These are phyloP conservation scores for Candida hungchunana DNA, from an alignment of 805 yeast species.

Conservation along the genomic window DNA sequence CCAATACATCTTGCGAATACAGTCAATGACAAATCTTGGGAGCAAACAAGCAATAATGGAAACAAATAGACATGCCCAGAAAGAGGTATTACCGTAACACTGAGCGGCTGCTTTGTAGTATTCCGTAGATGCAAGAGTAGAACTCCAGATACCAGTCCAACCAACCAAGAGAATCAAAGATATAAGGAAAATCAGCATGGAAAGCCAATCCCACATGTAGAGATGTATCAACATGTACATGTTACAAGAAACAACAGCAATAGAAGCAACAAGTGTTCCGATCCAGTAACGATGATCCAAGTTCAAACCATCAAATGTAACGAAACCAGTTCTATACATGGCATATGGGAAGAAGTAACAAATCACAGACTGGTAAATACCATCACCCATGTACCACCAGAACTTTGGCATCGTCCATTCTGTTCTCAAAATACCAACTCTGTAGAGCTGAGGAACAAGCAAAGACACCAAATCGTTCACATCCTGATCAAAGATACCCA, in stretches of 20 bases:
- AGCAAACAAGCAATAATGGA: conserved; percentile 62
- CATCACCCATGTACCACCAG: conserved; percentile 72
- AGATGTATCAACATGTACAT: conserved; percentile 62
- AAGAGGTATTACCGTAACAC: conserved; percentile 54
- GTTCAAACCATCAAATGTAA: conserved; percentile 49
- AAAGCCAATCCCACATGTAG: conserved; percentile 79
- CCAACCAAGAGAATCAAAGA: conserved; percentile 59
- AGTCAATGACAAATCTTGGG: conserved; percentile 65
- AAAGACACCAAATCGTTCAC: conserved; percentile 64
- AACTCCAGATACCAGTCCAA: conserved; percentile 82
- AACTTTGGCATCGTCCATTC: conserved; percentile 73
- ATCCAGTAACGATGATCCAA: conserved; percentile 71
- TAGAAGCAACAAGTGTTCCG: conserved; percentile 63
- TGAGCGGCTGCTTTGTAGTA: conserved; percentile 65
- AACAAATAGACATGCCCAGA: conserved; percentile 64
- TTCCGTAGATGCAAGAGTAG: conserved; percentile 48
- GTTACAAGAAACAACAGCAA: conserved; percentile 66
- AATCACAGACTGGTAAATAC: conserved; percentile 67
- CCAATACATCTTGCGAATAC: conserved; percentile 43
- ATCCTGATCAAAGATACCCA: conserved; percentile 80
- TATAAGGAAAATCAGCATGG: conserved; percentile 47
- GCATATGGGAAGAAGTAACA: conserved; percentile 72
- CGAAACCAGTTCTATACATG: conserved; percentile 40
- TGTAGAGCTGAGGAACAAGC: conserved; percentile 69
- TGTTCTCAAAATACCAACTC: conserved; percentile 62